Evolutionary conservation across 208 protist species (phyloP).

Genomic region (Leptomonas seymouri): DNA sequence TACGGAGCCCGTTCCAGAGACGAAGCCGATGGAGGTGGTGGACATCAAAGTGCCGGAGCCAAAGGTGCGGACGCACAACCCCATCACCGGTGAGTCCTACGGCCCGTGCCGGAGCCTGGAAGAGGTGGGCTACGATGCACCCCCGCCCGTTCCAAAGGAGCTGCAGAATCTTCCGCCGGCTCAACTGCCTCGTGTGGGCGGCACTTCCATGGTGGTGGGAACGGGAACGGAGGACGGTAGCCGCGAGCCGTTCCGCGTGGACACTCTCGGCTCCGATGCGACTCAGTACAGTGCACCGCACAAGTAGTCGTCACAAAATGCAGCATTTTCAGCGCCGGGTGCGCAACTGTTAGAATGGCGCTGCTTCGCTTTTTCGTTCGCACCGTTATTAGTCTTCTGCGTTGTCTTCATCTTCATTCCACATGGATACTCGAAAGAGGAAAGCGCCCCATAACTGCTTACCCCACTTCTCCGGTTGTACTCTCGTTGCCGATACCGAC

Average conservation of each 20-base stretch:
- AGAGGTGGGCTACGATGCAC: constrained; percentile 81
- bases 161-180: constrained; percentile 68
- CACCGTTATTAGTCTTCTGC: too few species aligned
- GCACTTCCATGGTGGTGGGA: constrained; percentile 83
- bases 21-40: constrained; percentile 69
- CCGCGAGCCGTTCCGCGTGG: constrained; percentile 60
- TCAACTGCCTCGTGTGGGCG: constrained; percentile 60
- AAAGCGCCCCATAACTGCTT: too few species aligned
- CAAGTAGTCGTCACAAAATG: constrained; percentile 3
- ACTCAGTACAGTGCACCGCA: constrained; percentile 51
- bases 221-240: constrained; percentile 69
- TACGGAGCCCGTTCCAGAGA: constrained; percentile 22
- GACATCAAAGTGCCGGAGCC: constrained; percentile 75
- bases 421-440: too few species aligned
- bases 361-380: too few species aligned
- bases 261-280: constrained; percentile 47
- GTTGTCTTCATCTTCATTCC: too few species aligned
- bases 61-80: constrained; percentile 53
- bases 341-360: background rate
- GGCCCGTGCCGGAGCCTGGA: constrained; percentile 82
- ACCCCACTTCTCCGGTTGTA: too few species aligned
- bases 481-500: too few species aligned
- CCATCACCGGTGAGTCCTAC: constrained; percentile 57
- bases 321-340: background rate
- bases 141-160: constrained; percentile 69